Evolutionary conservation across 108 stramenopile species (phyloP).

Genomic region (Nannochloropsis gaditana): DNA sequence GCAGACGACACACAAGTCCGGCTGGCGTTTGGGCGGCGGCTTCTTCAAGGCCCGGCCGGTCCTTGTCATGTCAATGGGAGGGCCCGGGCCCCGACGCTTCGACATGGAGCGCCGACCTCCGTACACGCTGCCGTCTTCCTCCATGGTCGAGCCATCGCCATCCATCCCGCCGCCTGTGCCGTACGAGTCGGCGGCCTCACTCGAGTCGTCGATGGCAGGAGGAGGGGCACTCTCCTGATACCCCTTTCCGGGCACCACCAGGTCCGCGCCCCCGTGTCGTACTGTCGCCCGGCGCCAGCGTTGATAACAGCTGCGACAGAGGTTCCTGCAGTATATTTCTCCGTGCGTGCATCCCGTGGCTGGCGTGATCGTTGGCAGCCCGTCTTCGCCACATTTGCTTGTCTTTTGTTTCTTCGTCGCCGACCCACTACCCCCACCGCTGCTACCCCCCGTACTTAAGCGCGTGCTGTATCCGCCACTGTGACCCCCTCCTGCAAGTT

Average conservation of each 20-base stretch:
- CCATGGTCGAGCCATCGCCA: neutral
- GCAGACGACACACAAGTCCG: neutral
- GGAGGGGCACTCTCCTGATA: neutral
- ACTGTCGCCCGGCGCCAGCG: constrained; percentile 2
- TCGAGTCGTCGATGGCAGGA: neutral
- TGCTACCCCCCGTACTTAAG: neutral
- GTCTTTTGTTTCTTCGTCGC: neutral
- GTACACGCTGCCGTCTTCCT: neutral
- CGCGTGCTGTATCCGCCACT: neutral
- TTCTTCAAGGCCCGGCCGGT: neutral
- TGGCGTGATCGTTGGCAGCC: neutral
- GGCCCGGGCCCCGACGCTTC: neutral
- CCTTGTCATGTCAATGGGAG: neutral
- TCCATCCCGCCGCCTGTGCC: constrained; percentile 1
- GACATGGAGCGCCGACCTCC: neutral
- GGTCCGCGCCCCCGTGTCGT: neutral
- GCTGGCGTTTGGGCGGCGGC: neutral
- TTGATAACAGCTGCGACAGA: constrained; percentile 11
- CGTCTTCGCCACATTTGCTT: neutral
- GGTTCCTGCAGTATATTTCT: constrained; percentile 14
- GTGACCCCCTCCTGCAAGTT: neutral
- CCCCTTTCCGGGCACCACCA: neutral
- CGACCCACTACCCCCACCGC: neutral
- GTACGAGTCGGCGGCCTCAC: neutral
- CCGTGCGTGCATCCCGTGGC: constrained; percentile 15